Base-by-base conservation (phyloP, 116 monocot species). In the Dioscorea cayenensis region DNA sequence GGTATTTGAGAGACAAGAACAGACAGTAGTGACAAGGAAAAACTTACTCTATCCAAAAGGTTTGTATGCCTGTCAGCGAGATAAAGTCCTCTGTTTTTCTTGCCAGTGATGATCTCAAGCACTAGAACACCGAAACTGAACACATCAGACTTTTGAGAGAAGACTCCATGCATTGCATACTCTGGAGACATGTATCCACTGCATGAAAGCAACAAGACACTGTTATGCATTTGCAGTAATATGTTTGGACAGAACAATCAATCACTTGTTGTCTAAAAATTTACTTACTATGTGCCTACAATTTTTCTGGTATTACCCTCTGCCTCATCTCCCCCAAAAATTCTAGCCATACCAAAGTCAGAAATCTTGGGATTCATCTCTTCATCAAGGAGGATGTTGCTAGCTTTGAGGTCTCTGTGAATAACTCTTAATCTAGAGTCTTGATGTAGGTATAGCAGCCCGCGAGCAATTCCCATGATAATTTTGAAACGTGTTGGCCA, bases 121-220 rank as follows among this genome's bases (percentile, higher is more conserved):
- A 72, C 61, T 19, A 72, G 10, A 14, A 72, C 72, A 4, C 72
- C 72, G 14, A 62, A 72, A 16, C 72, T 72, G 13, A 62, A 72
- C 0, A 72, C 72, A 62, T 72, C 72, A 14, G 72, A 72, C 21
- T 72, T 72, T 27, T 60, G 32, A 20, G 72, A 72, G 61, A 72
- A 72, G 20, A 63, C 38, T 36, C 72, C 72, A 38, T 72, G 61
- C 63, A 35, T 63, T 72, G 61, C 72, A 38, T 72, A 72, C 62
- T 72, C 72, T 13, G 72, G 72, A 22, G 72, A 72, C 72, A 72
- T 72, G 36, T 72, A 72, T 37, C 72, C 60, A 37, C 62, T 60
- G 62, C 38, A 63, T 28, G 37, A 27, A 66, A 36, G 16, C 37
- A 66, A 25, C 35, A 32, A 36, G 5, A 37, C 43, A 43, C 11